Conservation (phyloP, 2,329 filamentous ascomycete genomes). For the Fusarium lateritium region DNA sequence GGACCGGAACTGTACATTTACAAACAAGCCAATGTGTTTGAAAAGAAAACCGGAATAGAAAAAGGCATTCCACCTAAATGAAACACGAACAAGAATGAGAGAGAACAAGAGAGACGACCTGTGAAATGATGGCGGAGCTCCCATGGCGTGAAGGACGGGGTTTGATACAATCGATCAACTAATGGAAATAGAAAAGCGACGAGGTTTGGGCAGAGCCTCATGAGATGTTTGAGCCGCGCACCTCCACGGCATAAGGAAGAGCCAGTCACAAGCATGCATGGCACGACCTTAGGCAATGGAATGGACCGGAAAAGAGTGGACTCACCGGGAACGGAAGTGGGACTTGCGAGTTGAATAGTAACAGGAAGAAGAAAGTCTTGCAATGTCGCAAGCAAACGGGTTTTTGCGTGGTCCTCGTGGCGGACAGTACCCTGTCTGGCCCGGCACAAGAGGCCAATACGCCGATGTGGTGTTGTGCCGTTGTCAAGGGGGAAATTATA, state of each 20-base stretch:
- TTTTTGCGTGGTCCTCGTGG: slow-evolving; percentile 38
- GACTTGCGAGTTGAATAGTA: slow-evolving; percentile 31
- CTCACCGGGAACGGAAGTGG: slow-evolving; percentile 29
- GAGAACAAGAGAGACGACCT: slow-evolving; percentile 8
- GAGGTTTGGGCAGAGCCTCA: slow-evolving; percentile 44
- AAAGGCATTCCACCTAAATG: slow-evolving; percentile 41
- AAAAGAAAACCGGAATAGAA: slow-evolving; percentile 49
- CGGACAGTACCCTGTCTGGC: slow-evolving; percentile 41
- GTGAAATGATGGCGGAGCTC: slow-evolving; percentile 36
- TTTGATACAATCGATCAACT: slow-evolving; percentile 45
- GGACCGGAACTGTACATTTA: slow-evolving; percentile 53
- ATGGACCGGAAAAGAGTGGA: slow-evolving; percentile 45
- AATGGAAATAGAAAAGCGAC: slow-evolving; percentile 42
- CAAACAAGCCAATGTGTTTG: slow-evolving; percentile 45
- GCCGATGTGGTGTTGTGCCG: slow-evolving; percentile 36
- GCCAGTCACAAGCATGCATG: slow-evolving; percentile 26
- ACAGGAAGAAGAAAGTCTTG: slow-evolving; percentile 20
- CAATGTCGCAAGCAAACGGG: slow-evolving; percentile 39
- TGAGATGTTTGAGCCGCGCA: slow-evolving; percentile 43
- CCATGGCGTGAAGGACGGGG: slow-evolving; percentile 40
- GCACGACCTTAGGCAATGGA: slow-evolving; percentile 13
- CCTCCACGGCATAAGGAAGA: slow-evolving; percentile 28
- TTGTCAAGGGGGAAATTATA: slow-evolving; percentile 29
- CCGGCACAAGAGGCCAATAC: slow-evolving; percentile 37
- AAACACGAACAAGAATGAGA: slow-evolving; percentile 27